These are phyloP conservation scores for Cenchrus americanus DNA, from an alignment of 176 grass and related monocot genomes.

Conservation along the genomic window DNA sequence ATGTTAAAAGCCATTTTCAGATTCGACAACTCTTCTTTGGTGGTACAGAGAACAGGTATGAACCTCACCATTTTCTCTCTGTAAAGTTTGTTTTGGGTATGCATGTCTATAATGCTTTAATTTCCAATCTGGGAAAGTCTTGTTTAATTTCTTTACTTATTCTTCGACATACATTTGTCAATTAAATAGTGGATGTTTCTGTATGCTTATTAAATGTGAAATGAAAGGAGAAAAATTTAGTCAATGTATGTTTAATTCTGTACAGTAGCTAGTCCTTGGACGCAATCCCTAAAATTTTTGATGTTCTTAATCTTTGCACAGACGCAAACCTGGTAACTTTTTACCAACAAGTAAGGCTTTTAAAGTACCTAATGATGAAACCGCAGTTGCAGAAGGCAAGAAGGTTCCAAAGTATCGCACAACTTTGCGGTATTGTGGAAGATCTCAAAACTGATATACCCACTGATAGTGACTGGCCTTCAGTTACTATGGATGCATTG, in stretches of 20 bases:
- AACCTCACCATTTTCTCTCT: constrained; percentile 12
- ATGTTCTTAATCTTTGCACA: constrained; percentile 40
- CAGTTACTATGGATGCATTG: constrained; percentile 73
- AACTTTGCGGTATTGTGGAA: constrained; percentile 61
- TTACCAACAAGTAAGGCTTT: constrained; percentile 65
- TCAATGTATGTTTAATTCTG: neutral
- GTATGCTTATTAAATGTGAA: neutral
- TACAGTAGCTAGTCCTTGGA: constrained; percentile 25
- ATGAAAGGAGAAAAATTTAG: neutral
- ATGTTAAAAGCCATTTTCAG: constrained; percentile 87
- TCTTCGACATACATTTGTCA: constrained; percentile 11
- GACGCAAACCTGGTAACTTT: constrained; percentile 60
- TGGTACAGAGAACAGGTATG: constrained; percentile 75
- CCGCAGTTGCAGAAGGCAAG: constrained; percentile 47
- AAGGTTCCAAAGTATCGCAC: constrained; percentile 70
- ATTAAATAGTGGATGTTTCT: constrained; percentile 1
- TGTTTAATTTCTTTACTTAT: neutral
- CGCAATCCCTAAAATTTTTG: constrained; percentile 8
- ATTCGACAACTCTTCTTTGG: constrained; percentile 91
- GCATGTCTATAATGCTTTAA: neutral
- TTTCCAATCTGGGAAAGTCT: neutral
- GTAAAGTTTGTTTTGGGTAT: constrained; percentile 21
- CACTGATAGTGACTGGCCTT: constrained; percentile 78
- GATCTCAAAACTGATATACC: constrained; percentile 65
- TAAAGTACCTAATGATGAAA: constrained; percentile 72